These are phyloP conservation scores for Podaxis sp. DNA, from an alignment of 768 basidiomycete genomes.

Conservation along the genomic window DNA sequence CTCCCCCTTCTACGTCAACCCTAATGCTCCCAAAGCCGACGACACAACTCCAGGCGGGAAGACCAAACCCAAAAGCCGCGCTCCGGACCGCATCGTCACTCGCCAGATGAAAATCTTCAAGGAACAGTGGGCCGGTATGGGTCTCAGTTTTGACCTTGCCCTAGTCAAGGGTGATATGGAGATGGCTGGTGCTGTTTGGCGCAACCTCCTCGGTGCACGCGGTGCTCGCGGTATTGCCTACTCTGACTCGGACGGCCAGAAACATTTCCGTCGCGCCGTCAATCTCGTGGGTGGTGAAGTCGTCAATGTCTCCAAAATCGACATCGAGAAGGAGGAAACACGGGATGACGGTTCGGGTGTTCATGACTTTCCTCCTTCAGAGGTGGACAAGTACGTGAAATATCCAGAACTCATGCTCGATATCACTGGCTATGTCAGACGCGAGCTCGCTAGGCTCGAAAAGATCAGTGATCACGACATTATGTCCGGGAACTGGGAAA, in stretches of 20 bases:
- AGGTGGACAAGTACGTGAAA: slow-evolving; percentile 66
- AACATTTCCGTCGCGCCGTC: slow-evolving; percentile 57
- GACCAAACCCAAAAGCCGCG: slow-evolving; percentile 33
- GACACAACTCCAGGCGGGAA: slow-evolving; percentile 13
- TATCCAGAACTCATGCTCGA: slow-evolving; percentile 77
- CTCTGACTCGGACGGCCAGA: slow-evolving; percentile 25
- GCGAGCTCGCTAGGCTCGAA: slow-evolving; percentile 73
- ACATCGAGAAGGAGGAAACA: slow-evolving; percentile 56
- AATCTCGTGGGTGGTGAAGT: slow-evolving; percentile 71
- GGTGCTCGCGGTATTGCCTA: slow-evolving; percentile 72
- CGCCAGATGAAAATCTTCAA: slow-evolving; percentile 91
- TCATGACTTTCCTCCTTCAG: slow-evolving; percentile 60
- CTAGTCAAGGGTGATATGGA: slow-evolving; percentile 77
- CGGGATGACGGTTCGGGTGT: slow-evolving; percentile 72
- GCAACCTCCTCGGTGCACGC: slow-evolving; percentile 84
- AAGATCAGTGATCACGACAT: slow-evolving; percentile 43
- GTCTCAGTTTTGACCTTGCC: slow-evolving; percentile 76
- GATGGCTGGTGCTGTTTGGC: slow-evolving; percentile 86
- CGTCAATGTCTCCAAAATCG: slow-evolving; percentile 57
- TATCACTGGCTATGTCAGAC: slow-evolving; percentile 67
- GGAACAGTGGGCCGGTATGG: slow-evolving; percentile 87
- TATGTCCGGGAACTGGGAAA: slow-evolving; percentile 34
- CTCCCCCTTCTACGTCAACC: slow-evolving; percentile 47
- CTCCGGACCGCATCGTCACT: slow-evolving; percentile 77
- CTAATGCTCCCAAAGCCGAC: slow-evolving; percentile 31